phyloP scores from a whole-genome alignment of 176 grass and related monocot species.

The Olyra latifolia region DNA sequence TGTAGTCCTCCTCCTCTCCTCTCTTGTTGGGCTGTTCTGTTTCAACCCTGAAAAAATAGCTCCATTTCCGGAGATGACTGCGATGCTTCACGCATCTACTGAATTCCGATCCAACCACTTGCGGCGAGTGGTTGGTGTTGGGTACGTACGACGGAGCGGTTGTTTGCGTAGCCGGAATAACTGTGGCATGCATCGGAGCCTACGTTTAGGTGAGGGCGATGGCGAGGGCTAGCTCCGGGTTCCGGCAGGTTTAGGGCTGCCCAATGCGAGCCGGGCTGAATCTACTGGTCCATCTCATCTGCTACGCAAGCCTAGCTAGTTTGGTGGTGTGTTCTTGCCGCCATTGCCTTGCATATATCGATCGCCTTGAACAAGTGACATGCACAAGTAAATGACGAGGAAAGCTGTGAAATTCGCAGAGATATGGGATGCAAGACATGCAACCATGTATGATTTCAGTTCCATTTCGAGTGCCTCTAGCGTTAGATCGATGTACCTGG shows the following conservation, averaged over 20 bases:
- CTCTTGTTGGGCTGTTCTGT: not conserved
- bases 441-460: not conserved
- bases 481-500: not conserved
- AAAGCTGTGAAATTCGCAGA: no score
- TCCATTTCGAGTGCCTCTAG: not conserved
- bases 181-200: not conserved
- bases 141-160: not conserved
- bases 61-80: not conserved
- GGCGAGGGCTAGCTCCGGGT: slow-evolving; percentile 12
- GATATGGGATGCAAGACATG: no score
- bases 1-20: not conserved
- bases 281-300: not conserved
- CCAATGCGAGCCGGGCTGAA: slow-evolving; percentile 7
- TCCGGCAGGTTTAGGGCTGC: not conserved
- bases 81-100: not conserved
- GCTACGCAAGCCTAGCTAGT: slow-evolving; percentile 13
- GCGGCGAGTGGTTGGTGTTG: not conserved
- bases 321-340: not conserved
- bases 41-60: slow-evolving; percentile 1
- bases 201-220: not conserved
- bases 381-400: not conserved
- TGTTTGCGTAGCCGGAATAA: not conserved
- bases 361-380: not conserved
- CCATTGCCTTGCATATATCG: not conserved
- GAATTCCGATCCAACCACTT: not conserved